phyloP scores from a whole-genome alignment of 176 grass and related monocot species.

The Carex kokanica region DNA sequence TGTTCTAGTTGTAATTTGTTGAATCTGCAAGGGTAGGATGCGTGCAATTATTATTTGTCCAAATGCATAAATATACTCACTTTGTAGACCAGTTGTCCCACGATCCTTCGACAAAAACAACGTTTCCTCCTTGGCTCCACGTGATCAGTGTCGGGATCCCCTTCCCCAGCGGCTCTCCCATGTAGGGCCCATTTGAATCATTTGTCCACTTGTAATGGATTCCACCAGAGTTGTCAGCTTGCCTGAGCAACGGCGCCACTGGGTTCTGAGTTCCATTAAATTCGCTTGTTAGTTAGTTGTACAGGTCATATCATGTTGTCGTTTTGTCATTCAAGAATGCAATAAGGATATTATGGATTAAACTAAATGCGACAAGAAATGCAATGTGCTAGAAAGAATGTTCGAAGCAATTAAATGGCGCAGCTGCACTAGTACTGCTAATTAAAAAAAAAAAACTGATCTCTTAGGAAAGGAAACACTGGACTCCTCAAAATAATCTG shows the following conservation, averaged over 20 bases:
- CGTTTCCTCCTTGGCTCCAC: conserved; percentile 78
- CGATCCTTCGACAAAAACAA: conserved; percentile 76
- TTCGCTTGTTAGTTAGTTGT: conserved; percentile 27
- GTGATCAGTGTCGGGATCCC: conserved; percentile 72
- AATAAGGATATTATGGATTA: background rate
- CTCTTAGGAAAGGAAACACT: background rate
- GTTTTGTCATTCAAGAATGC: conserved; percentile 10
- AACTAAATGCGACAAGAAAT: background rate
- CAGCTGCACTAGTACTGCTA: background rate
- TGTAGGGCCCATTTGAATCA: conserved; percentile 36
- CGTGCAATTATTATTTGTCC: background rate
- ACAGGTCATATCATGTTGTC: conserved; percentile 14
- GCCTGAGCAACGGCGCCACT: conserved; percentile 57
- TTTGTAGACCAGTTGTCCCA: conserved; percentile 93
- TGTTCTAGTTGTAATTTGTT: background rate
- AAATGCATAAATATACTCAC: conserved; percentile 29
- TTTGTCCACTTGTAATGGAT: conserved; percentile 45
- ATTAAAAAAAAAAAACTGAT: background rate
- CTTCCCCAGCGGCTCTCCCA: conserved; percentile 31
- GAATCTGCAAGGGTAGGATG: background rate
- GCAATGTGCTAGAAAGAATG: background rate
- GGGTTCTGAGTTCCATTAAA: conserved; percentile 51
- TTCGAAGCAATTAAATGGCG: background rate
- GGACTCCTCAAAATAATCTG: background rate
- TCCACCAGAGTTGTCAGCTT: conserved; percentile 37